Percentiles rank a stretch among this genome's conserved stretches.
Conservation (phyloP, 352 stramenopile genomes). For the Globisporangium spiculum region DNA sequence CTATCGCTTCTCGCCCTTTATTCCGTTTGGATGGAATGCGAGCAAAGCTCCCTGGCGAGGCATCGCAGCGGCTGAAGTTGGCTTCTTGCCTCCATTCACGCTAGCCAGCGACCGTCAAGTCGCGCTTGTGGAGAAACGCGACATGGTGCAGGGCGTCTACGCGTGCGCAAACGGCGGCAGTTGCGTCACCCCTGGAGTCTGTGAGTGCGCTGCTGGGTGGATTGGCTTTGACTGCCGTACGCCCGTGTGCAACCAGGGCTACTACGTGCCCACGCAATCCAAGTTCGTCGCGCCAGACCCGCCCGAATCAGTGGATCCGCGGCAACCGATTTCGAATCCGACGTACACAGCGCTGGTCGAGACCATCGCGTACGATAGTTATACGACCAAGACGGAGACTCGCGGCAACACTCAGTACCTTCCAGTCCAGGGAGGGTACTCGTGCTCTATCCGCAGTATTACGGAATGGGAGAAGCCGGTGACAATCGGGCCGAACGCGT, state of each 20-base stretch:
- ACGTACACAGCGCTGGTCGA: slow-evolving; percentile 56
- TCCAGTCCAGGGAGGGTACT: slow-evolving; percentile 89
- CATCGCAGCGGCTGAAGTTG: slow-evolving; percentile 34
- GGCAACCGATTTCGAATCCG: slow-evolving; percentile 62
- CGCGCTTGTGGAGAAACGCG: slow-evolving; percentile 82
- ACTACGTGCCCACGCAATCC: slow-evolving; percentile 82
- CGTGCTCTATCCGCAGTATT: slow-evolving; percentile 92
- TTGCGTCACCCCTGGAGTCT: slow-evolving; percentile 90
- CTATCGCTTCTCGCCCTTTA: slow-evolving; percentile 77
- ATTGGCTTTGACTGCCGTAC: slow-evolving; percentile 96
- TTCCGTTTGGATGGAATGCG: slow-evolving; percentile 85
- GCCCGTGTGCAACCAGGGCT: slow-evolving; percentile 92
- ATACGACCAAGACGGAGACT: slow-evolving; percentile 32
- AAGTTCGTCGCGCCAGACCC: slow-evolving; percentile 79
- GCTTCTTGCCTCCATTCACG: slow-evolving; percentile 61
- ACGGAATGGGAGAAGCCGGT: slow-evolving; percentile 93
- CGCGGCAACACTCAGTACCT: slow-evolving; percentile 61
- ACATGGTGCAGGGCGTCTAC: slow-evolving; percentile 91
- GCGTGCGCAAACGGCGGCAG: slow-evolving; percentile 93
- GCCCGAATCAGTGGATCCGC: slow-evolving; percentile 32
- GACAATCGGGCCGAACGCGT: slow-evolving; percentile 43
- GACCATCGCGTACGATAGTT: slow-evolving; percentile 44
- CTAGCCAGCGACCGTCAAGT: slow-evolving; percentile 84
- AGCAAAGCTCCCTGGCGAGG: slow-evolving; percentile 63
- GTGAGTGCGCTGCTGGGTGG: slow-evolving; percentile 90